A percentile compares a stretch with the other conserved stretches of the same genome.
Conservation (phyloP, 345 rosid genomes). For the Psidium guajava region DNA sequence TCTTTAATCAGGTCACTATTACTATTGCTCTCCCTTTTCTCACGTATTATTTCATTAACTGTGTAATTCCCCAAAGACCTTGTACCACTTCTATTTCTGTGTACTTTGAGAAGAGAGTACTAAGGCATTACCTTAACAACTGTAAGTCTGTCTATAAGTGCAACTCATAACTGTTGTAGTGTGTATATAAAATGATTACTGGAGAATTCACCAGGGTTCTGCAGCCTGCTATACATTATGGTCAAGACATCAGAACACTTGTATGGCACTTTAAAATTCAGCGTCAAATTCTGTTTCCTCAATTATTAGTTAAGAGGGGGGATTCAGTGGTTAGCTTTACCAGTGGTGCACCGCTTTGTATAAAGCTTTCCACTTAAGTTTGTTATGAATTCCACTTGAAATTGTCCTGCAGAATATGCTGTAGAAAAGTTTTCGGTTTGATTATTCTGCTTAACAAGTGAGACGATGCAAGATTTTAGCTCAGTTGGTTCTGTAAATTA, state of each 20-base stretch:
- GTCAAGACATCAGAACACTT: background rate
- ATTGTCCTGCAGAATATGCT: background rate
- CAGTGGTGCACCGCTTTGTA: background rate
- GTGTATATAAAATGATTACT: background rate
- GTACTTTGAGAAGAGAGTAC: background rate
- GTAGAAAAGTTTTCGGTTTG: background rate
- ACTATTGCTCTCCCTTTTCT: background rate
- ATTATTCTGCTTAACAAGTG: background rate
- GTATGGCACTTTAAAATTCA: background rate
- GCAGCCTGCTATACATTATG: background rate
- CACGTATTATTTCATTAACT: background rate
- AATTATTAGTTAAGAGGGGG: background rate
- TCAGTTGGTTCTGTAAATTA: background rate
- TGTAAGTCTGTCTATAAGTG: background rate
- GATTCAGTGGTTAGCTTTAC: background rate
- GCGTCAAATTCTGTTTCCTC: background rate
- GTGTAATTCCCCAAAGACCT: background rate
- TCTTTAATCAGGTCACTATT: slow-evolving; percentile 66
- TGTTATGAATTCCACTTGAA: background rate
- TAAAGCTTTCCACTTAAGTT: background rate
- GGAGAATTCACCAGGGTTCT: background rate
- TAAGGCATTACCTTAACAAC: background rate
- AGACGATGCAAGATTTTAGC: background rate
- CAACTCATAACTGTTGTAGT: background rate
- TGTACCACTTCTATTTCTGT: background rate